Evolutionary conservation across 805 yeast genomes (phyloP).

Genomic region (Wickerhamiella azyma): DNA sequence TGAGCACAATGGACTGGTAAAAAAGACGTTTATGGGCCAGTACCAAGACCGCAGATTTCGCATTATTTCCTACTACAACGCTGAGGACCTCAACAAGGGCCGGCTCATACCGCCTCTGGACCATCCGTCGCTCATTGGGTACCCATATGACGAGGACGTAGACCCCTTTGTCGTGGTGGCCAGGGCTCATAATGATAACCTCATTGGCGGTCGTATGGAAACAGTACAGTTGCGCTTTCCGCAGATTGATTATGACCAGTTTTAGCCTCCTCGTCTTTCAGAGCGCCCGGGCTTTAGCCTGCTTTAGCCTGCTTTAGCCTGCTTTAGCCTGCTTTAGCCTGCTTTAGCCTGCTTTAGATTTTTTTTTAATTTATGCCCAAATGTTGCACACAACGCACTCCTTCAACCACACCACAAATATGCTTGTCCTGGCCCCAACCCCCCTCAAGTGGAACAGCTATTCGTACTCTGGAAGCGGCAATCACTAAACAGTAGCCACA

Average conservation of each 20-base stretch:
- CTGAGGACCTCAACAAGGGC: constrained; percentile 43
- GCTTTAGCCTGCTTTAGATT: no score
- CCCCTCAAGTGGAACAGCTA: no score
- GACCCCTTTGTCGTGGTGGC: neutral
- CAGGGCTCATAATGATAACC: neutral
- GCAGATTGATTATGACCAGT: neutral
- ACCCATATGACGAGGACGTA: neutral
- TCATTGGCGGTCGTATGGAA: neutral
- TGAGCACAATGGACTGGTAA: constrained; percentile 59
- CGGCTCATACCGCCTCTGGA: neutral
- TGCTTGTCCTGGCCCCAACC: no score
- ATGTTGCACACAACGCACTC: no score
- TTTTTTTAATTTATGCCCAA: no score
- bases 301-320: no score
- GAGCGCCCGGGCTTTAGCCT: no score
- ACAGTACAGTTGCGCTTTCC: neutral
- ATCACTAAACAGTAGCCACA: no score
- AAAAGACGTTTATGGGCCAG: constrained; percentile 54
- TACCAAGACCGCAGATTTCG: constrained; percentile 31
- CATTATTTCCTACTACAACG: constrained; percentile 62
- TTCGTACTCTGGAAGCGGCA: no score
- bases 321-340: no score
- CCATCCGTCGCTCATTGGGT: neutral
- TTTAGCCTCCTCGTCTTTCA: no score
- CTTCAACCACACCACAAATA: no score